These are phyloP conservation scores for Moniliella sp. DNA, from an alignment of 1,284 basidiomycete species.

Conservation along the genomic window DNA sequence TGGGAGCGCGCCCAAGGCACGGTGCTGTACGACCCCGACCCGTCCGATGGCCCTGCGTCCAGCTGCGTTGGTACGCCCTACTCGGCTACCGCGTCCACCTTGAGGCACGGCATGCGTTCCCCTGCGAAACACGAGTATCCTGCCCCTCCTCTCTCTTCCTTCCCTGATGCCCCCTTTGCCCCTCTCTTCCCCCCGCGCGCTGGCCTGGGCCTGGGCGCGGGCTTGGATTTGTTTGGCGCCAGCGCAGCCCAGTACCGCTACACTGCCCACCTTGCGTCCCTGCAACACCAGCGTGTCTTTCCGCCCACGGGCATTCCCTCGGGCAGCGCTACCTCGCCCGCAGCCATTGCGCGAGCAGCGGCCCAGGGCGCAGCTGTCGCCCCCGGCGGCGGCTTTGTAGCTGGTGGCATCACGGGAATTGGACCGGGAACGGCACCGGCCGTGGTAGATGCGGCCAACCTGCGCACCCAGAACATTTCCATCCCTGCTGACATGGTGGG, in stretches of 20 bases:
- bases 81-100: not conserved
- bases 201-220: slow-evolving; percentile 7
- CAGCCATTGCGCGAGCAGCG: too few relatives aligned
- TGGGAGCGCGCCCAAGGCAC: slow-evolving; percentile 60
- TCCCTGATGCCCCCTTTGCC: too few relatives aligned
- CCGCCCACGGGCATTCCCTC: slow-evolving; percentile 6
- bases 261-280: too few relatives aligned
- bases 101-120: not conserved
- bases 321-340: too few relatives aligned
- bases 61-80: not conserved
- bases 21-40: slow-evolving; percentile 72
- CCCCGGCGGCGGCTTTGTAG: slow-evolving; percentile 22
- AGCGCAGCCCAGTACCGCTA: not conserved
- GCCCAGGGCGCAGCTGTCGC: slow-evolving; percentile 20
- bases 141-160: too few relatives aligned
- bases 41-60: slow-evolving; percentile 21
- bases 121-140: slow-evolving; percentile 2
- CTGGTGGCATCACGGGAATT: slow-evolving; percentile 22
- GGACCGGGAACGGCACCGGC: slow-evolving; percentile 13
- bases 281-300: too few relatives aligned
- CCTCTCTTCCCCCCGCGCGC: too few relatives aligned
- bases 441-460: slow-evolving; percentile 42
- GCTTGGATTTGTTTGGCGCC: not conserved
- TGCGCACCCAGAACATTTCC: slow-evolving; percentile 93
- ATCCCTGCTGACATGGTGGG: slow-evolving; percentile 80